Conservation (phyloP, 768 basidiomycete species). For the Trametes sanguinea region DNA sequence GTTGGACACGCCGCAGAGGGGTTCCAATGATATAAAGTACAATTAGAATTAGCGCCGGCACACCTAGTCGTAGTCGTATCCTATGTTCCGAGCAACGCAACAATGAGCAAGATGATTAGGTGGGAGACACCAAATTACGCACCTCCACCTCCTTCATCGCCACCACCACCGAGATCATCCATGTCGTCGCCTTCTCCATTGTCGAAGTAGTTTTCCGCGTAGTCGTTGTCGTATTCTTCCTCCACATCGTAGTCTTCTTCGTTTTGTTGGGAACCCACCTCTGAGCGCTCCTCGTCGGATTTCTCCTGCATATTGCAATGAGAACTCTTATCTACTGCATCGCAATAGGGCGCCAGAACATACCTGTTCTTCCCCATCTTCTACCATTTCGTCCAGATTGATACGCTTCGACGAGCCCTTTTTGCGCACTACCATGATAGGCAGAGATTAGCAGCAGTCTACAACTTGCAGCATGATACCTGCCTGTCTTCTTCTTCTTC, state of each 20-base stretch:
- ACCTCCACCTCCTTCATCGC: constrained; percentile 64
- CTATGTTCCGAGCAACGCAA: constrained; percentile 6
- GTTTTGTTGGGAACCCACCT: constrained; percentile 62
- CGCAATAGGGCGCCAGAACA: background rate
- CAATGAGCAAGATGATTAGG: background rate
- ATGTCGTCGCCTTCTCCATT: constrained; percentile 83
- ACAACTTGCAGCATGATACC: background rate
- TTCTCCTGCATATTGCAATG: constrained; percentile 51
- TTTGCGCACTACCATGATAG: constrained; percentile 25
- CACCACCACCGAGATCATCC: constrained; percentile 74
- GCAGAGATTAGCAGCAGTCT: background rate
- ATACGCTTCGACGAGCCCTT: constrained; percentile 44
- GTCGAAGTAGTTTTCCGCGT: constrained; percentile 89
- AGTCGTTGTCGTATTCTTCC: constrained; percentile 91
- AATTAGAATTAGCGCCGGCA: background rate
- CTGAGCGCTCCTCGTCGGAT: constrained; percentile 68
- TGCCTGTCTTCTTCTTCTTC: constrained; percentile 48
- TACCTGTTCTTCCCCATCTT: constrained; percentile 64
- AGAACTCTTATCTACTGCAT: background rate
- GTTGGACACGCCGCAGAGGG: background rate
- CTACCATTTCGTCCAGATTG: constrained; percentile 68
- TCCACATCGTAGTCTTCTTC: constrained; percentile 84
- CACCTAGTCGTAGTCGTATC: constrained; percentile 29
- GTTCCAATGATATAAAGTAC: background rate
- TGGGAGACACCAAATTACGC: constrained; percentile 4